A percentile compares a stretch with the other conserved stretches of the same genome.
phyloP scores from a whole-genome alignment of 768 basidiomycete species.

The Lentinula edodes region DNA sequence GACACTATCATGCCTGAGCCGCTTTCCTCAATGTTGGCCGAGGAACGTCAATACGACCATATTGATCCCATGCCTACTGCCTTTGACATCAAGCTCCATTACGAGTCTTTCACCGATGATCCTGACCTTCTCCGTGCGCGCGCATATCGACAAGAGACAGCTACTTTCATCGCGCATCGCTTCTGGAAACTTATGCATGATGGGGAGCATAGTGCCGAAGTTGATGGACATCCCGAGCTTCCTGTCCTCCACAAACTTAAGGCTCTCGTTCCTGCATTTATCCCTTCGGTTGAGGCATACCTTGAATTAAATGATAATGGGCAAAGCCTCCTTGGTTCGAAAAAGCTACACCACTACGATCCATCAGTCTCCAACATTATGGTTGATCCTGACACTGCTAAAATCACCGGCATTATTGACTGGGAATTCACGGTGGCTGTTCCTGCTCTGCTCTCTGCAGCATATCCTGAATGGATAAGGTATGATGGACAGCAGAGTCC shows the following conservation, averaged over 20 bases:
- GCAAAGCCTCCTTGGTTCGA: neutral
- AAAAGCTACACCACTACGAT: neutral
- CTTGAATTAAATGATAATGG: neutral
- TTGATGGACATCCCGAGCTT: neutral
- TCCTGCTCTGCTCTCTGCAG: neutral
- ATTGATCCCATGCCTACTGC: neutral
- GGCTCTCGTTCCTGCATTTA: neutral
- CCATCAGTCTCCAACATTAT: neutral
- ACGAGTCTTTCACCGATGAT: neutral
- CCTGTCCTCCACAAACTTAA: neutral
- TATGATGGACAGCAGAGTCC: neutral
- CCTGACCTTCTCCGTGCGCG: neutral
- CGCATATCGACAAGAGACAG: neutral
- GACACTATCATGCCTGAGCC: neutral
- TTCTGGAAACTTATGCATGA: neutral
- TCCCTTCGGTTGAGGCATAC: neutral
- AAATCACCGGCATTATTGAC: neutral
- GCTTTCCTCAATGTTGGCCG: neutral
- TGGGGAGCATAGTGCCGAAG: neutral
- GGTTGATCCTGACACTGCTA: neutral
- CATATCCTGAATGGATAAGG: neutral
- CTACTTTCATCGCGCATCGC: neutral
- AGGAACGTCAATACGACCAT: neutral
- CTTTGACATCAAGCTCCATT: neutral
- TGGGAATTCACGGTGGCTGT: neutral